Base-by-base conservation (phyloP, 2,329 filamentous ascomycete species). In the Epichloe festucae region DNA sequence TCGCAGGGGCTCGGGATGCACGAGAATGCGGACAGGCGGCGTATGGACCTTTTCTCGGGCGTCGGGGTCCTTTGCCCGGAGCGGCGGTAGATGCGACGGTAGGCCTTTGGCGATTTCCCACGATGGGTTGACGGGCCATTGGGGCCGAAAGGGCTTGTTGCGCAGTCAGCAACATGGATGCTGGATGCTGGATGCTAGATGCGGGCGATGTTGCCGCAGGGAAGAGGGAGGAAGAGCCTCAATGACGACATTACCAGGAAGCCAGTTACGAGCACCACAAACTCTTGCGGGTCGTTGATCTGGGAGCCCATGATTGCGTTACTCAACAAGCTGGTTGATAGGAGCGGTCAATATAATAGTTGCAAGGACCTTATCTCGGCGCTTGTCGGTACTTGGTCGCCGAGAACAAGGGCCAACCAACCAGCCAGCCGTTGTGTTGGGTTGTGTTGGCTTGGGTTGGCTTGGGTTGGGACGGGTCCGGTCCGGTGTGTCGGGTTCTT, bases 121-220 rank as follows among this genome's bases (percentile, higher is more conserved):
- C 3, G 88, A 89, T 8, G 89, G 87, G 63, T 95, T 95, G 54
- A 83, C 70, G 31, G 82, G 79, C 62, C 83, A 82, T 44, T 83
- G 70, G n/a, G 70, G 73, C 59, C 84, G 82, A 67, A 94, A 95
- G 1, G 89, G 84, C 87, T 49, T 23, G 5, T 50, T 39, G 41
- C 21, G 36, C 27, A 38, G 53, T 62, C 54, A 62, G 59, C 53
- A 3, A 19, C 43, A 4, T 45, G 12, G 23, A 31, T 45, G 27
- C 27, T 31, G 27, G 1, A 10, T 10, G 27, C 19, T 19, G 19
- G 19, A 19, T 19, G 3, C 17, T 17, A 17, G 17, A 17, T 17
- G 17, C 17, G 17, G n/a, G 14, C 23, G 4, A 23, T 23, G 23
- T 23, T 23, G 23, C 21, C 23, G 23, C 23, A 14, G 40, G 39